These are phyloP conservation scores for Parmales sp. DNA, from an alignment of 108 stramenopile species.

Conservation along the genomic window DNA sequence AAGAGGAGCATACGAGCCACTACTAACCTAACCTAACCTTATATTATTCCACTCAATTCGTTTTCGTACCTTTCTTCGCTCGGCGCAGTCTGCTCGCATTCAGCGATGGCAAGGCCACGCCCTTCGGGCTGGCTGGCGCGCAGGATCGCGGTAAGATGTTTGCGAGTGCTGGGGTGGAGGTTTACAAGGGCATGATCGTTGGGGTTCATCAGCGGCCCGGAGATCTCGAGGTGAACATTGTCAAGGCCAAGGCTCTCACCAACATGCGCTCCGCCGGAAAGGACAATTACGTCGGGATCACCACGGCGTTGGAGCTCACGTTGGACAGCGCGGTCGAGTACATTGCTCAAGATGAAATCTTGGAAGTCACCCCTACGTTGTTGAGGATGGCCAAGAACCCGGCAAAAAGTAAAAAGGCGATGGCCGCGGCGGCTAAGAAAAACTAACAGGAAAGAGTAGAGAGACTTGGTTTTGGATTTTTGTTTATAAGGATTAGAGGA, in stretches of 20 bases:
- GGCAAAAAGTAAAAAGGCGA: constrained; percentile 53
- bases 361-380: constrained; percentile 82
- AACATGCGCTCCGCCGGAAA: constrained; percentile 96
- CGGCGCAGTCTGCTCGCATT: constrained; percentile 86
- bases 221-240: constrained; percentile 93
- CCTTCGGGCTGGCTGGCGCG: constrained; percentile 83
- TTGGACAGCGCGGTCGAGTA: constrained; percentile 96
- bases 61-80: too few species aligned
- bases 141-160: constrained; percentile 92
- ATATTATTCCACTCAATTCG: too few species aligned
- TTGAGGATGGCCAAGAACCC: constrained; percentile 91
- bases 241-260: constrained; percentile 89
- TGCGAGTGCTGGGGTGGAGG: constrained; percentile 58
- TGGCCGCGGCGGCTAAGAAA: constrained; percentile 9
- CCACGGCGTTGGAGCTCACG: constrained; percentile 79
- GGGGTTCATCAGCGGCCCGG: constrained; percentile 96
- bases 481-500: neutral
- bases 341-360: constrained; percentile 82
- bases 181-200: constrained; percentile 93
- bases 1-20: too few species aligned
- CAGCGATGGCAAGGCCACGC: constrained; percentile 74
- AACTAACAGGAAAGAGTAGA: neutral
- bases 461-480: neutral
- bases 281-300: constrained; percentile 80
- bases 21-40: too few species aligned